Conservation (phyloP, 2,329 filamentous ascomycete species). For the Neofusicoccum umdonicola region DNA sequence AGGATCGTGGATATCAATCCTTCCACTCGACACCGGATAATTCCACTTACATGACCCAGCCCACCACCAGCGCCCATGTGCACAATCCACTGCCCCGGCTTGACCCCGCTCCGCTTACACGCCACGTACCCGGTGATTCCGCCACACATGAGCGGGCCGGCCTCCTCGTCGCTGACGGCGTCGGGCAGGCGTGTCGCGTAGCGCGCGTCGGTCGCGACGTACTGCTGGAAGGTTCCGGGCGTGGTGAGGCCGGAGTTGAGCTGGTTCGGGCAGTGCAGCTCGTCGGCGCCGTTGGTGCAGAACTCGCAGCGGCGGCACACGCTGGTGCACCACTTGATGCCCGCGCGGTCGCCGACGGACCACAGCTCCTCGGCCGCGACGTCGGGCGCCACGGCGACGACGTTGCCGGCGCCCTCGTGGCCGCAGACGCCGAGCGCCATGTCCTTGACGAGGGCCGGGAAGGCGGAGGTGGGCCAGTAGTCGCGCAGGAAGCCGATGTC, state of each 20-base stretch:
- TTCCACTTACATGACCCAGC: conserved; percentile 20
- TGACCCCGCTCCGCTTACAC: conserved; percentile 33
- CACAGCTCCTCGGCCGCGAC: conserved; percentile 34
- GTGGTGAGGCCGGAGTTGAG: conserved; percentile 46
- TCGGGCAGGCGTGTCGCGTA: conserved; percentile 32
- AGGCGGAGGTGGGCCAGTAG: conserved; percentile 46
- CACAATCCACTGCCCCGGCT: conserved; percentile 41
- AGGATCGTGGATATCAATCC: not conserved
- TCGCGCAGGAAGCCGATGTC: conserved; percentile 59
- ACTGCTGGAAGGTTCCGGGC: conserved; percentile 55
- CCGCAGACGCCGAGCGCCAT: conserved; percentile 28
- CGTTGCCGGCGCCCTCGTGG: conserved; percentile 58
- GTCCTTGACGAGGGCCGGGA: conserved; percentile 28
- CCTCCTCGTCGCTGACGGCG: conserved; percentile 30
- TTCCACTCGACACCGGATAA: too few relatives aligned
- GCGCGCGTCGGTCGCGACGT: conserved; percentile 54
- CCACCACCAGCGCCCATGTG: conserved; percentile 38
- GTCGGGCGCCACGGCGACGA: conserved; percentile 48
- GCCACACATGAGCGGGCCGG: conserved; percentile 39
- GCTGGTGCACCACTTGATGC: conserved; percentile 52
- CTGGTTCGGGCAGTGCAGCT: conserved; percentile 47
- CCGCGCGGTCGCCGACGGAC: conserved; percentile 53
- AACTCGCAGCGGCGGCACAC: conserved; percentile 51
- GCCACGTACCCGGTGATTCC: conserved; percentile 44
- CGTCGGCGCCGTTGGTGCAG: conserved; percentile 54